phyloP scores from a whole-genome alignment of 495 filamentous ascomycete species.

The Aspergillus cavernicola region DNA sequence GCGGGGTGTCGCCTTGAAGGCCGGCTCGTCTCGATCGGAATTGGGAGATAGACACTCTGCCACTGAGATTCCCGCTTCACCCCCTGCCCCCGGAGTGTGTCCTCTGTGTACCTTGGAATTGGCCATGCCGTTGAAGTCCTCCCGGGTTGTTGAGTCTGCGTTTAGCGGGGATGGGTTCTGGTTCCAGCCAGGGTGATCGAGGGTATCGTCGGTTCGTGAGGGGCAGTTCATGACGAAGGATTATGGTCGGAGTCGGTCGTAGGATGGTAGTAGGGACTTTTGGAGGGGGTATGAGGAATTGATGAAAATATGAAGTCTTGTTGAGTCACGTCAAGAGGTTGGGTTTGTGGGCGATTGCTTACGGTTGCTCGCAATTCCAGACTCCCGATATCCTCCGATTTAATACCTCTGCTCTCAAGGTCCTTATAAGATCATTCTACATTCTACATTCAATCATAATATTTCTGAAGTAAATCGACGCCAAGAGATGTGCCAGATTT shows the following conservation, averaged over 20 bases:
- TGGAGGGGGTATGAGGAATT: neutral
- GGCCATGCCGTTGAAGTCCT: conserved; percentile 58
- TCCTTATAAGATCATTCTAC: neutral
- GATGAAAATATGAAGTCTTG: neutral
- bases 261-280: neutral
- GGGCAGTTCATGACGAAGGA: conserved; percentile 38
- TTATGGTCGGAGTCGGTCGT: neutral
- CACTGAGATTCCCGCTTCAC: conserved; percentile 23
- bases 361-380: neutral
- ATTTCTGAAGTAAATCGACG: neutral
- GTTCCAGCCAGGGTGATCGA: conserved; percentile 35
- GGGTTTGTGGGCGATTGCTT: neutral
- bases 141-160: conserved; percentile 56
- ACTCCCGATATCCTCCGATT: neutral
- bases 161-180: conserved; percentile 55
- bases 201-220: conserved; percentile 57
- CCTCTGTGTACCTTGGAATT: conserved; percentile 39
- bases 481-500: neutral
- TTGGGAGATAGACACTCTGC: conserved; percentile 24
- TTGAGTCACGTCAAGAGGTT: neutral
- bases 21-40: conserved; percentile 24
- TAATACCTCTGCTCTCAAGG: neutral
- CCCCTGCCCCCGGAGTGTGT: conserved; percentile 20
- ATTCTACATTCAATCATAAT: neutral
- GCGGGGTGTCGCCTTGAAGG: conserved; percentile 27